Evolutionary conservation across 768 basidiomycete species (phyloP).

Genomic region (Rhodotorula paludigena): DNA sequence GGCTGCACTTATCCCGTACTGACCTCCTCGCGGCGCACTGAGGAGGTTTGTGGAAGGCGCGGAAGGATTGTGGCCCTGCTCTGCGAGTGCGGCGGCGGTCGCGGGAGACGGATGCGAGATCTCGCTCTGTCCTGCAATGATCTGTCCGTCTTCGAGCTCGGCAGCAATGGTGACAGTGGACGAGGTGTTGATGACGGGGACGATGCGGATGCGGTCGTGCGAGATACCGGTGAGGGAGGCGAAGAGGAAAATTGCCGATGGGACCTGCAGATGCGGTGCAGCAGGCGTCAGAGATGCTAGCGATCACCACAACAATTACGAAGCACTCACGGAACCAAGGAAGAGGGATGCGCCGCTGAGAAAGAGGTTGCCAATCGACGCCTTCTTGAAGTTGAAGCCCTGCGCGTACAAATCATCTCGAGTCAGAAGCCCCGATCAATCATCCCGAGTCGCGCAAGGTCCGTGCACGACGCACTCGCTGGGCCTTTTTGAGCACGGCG

Average conservation of each 20-base stretch:
- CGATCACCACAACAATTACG: not conserved
- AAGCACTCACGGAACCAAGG: conserved; percentile 60
- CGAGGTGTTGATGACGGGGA: conserved; percentile 88
- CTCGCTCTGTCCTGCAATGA: conserved; percentile 34
- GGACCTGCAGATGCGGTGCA: conserved; percentile 52
- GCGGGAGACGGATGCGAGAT: conserved; percentile 26
- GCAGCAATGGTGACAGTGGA: conserved; percentile 94
- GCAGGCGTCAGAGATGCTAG: not conserved
- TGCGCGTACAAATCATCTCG: conserved; percentile 57
- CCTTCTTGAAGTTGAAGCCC: conserved; percentile 89
- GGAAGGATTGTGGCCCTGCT: not conserved
- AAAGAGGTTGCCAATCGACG: conserved; percentile 59
- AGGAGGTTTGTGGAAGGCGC: not conserved
- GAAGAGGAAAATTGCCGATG: conserved; percentile 89
- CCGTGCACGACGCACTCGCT: conserved; percentile 19
- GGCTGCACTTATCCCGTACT: not conserved
- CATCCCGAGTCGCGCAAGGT: not conserved
- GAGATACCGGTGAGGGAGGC: conserved; percentile 65
- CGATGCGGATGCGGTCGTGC: conserved; percentile 69
- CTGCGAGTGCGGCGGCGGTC: too few species aligned
- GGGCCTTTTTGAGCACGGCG: conserved; percentile 54
- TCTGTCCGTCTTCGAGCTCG: conserved; percentile 27
- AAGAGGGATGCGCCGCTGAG: conserved; percentile 82
- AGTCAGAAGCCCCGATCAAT: not conserved
- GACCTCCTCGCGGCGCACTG: not conserved